Evolutionary conservation across 2,329 filamentous ascomycete genomes (phyloP).

Genomic region (Nemania sp.): DNA sequence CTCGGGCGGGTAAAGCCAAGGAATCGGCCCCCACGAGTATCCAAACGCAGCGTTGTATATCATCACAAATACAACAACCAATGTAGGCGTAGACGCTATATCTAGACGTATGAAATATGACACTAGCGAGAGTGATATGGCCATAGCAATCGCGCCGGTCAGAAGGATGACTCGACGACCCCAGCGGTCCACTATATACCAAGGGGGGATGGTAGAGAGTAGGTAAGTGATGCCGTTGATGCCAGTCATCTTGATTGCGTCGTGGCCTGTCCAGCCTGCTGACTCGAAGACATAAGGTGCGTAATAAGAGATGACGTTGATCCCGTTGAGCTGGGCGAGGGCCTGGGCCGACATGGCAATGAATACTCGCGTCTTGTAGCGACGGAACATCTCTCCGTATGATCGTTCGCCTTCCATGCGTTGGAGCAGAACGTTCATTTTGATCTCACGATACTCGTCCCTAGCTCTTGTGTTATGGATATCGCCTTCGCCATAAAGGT

Average conservation of each 20-base stretch:
- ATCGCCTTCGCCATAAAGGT: conserved; percentile 93
- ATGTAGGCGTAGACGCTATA: conserved; percentile 71
- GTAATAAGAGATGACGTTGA: conserved; percentile 99
- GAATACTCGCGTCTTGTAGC: conserved; percentile 89
- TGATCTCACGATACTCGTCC: conserved; percentile 97
- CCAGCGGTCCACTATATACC: conserved; percentile 94
- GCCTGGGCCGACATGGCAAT: conserved; percentile 99
- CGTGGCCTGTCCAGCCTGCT: conserved; percentile 89
- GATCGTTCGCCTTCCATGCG: conserved; percentile 93
- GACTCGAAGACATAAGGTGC: conserved; percentile 95
- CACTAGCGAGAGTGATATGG: conserved; percentile 81
- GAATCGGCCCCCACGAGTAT: conserved; percentile 93
- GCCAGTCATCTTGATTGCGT: conserved; percentile 94
- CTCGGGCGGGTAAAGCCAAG: conserved; percentile 98
- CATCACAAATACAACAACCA: conserved; percentile 96
- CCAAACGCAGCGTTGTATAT: conserved; percentile 98
- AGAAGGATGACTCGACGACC: conserved; percentile 87
- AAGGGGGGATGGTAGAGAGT: conserved; percentile 88
- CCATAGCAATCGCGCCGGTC: conserved; percentile 87
- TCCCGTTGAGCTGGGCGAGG: conserved; percentile 94
- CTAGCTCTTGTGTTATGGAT: conserved; percentile 90
- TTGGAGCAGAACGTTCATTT: conserved; percentile 92
- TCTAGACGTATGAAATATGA: conserved; percentile 96
- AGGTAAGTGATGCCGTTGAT: conserved; percentile 92
- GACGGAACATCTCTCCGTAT: conserved; percentile 91